Base-by-base conservation (phyloP, 2,329 filamentous ascomycete genomes). In the Phaeosphaeriaceae sp. region DNA sequence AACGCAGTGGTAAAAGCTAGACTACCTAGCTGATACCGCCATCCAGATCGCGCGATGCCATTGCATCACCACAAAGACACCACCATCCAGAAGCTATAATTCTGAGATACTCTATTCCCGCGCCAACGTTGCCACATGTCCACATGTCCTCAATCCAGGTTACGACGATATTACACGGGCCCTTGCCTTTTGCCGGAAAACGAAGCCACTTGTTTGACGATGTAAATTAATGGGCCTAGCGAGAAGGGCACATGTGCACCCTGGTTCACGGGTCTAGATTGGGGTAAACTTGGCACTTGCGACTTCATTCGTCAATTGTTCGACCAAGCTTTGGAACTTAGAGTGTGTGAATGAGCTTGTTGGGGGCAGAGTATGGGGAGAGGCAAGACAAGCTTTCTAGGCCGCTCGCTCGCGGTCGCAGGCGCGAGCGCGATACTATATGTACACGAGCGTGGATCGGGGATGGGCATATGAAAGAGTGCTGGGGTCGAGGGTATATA, bases 111-210 rank as follows among this genome's bases (percentile, higher is more conserved):
- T 9, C 9, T 25, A 17, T 45, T 15, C 36, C 33, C 24, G n/a
- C 40, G 36, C 41, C 50, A 46, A 45, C 50, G 17, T 46, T 45
- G 50, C 50, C 50, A 52, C 50, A 52, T 52, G 40, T 52, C 41
- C 50, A 50, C 31, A 50, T 50, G 17, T 7, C 17, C 48, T 13
- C 7, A 31, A 33, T 33, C 46, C 27, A 41, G 31, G 33, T 13
- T 21, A 10, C 9, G 19, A 11, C n/a, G n/a, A 46, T 46, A 46
- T 46, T 46, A 46, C 36, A 40, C 36, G 36, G 36, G 36, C 36
- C 36, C 36, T 2, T n/a, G 36, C 7, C 36, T 40, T 40, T 40
- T 40, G 36, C 36, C 36, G 36, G 36, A 40, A 40, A 2, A 7
- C 36, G 13, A 40, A 40, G 36, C 36, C 36, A 40, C 36, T 40